Base-by-base conservation (phyloP, 768 basidiomycete genomes). In the Inosperma sp. region DNA sequence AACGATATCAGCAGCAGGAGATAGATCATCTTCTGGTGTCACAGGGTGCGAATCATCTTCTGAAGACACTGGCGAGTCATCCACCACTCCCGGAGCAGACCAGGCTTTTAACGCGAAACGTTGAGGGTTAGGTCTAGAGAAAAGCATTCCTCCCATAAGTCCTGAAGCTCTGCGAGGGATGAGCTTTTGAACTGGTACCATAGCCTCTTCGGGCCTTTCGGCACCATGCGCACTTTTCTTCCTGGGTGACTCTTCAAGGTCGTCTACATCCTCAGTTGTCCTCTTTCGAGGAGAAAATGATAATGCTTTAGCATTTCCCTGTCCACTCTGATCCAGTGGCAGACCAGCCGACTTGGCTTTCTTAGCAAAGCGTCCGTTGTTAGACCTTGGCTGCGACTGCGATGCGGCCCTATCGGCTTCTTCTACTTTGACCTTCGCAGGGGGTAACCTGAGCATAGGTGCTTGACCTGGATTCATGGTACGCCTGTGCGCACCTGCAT, bases 341-440 rank as follows among this genome's bases (percentile, higher is more conserved):
- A n/a, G 30, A 31, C n/a, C 30, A 34, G 25, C 2, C 17, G 67
- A 72, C 59, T 67, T 68, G 29, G 68, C 71, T 62, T 85, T 84
- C 69, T 78, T 82, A 29, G 82, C 83, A 56, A 87, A 86, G 14
- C 83, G 73, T 35, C 84, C 84, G 55, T 86, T 84, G 14, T 66
- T 67, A 46, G 80, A 77, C 51, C 84, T 74, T 2, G 84, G 84
- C 58, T 86, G 84, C 55, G 23, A 59, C 30, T 16, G 58, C 41
- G 4, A 55, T 39, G 6, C 21, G 26, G 29, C 16, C 7, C 29
- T 43, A 10, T 13, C 42, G 8, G 29, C n/a, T 22, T 17, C 33
- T 13, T 17, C 62, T 7, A 64, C 60, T 53, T 64, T 62, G 49
- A 61, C 41, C 21, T 56, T 59, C 4, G 72, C 72, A 22, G 73